Conservation (phyloP, 495 filamentous ascomycete genomes). For the Opeltia flavorubescens region DNA sequence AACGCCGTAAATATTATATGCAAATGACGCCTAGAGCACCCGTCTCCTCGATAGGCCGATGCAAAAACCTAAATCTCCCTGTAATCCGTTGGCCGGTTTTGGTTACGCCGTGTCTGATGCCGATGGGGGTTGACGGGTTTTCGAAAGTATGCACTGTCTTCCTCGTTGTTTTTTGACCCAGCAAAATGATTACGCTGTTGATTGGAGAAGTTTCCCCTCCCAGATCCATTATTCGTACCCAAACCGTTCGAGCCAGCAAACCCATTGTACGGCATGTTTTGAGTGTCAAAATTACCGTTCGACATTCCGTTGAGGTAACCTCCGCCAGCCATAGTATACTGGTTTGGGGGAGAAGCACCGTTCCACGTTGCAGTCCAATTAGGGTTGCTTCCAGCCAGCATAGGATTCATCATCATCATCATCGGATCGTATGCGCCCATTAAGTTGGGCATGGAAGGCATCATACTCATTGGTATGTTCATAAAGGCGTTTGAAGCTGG, state of each 20-base stretch:
- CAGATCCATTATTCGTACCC: conserved; percentile 6
- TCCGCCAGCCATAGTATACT: conserved; percentile 5
- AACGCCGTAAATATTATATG: too few relatives aligned
- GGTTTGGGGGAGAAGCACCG: conserved; percentile 7
- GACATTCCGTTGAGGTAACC: not conserved
- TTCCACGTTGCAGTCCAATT: conserved; percentile 11
- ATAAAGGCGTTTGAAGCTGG: conserved; percentile 27
- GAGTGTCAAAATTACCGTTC: conserved; percentile 4
- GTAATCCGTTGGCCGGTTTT: conserved; percentile 78
- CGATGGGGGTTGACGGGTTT: conserved; percentile 93
- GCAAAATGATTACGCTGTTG: conserved; percentile 58
- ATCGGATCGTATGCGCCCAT: conserved; percentile 40
- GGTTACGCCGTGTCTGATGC: conserved; percentile 63
- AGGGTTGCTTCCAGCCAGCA: conserved; percentile 10
- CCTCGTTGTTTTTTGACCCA: conserved; percentile 50
- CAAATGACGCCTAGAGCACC: too few relatives aligned
- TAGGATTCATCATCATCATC: conserved; percentile 23
- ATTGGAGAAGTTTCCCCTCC: conserved; percentile 43
- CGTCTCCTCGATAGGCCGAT: not conserved
- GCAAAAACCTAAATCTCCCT: conserved; percentile 47
- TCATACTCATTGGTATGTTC: conserved; percentile 26
- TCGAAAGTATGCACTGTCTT: conserved; percentile 87
- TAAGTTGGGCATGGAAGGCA: conserved; percentile 19
- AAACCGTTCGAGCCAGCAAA: conserved; percentile 19
- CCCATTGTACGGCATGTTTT: conserved; percentile 22